Evolutionary conservation across 495 filamentous ascomycete genomes (phyloP).

Genomic region (Trichoderma orchidacearum): DNA sequence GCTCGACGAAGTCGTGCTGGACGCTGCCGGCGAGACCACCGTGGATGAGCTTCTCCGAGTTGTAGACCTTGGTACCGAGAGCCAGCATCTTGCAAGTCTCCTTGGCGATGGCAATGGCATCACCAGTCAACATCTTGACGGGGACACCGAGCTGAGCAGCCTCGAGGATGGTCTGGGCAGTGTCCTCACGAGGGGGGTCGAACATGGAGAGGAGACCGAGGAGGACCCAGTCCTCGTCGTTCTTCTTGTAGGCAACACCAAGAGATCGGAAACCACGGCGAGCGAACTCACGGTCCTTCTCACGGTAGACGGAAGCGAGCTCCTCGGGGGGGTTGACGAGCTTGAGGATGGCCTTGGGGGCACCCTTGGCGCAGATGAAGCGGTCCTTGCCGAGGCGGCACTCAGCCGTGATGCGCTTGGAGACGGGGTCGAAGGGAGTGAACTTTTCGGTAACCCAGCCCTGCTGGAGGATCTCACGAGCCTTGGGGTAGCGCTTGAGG

Average conservation of each 20-base stretch:
- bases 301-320: conserved; percentile 66
- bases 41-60: conserved; percentile 70
- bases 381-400: conserved; percentile 65
- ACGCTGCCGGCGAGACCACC: conserved; percentile 84
- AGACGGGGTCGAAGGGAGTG: conserved; percentile 83
- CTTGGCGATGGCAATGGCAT: conserved; percentile 82
- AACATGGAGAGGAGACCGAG: conserved; percentile 88
- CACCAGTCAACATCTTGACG: conserved; percentile 96
- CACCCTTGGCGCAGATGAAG: conserved; percentile 82
- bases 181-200: conserved; percentile 84
- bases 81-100: conserved; percentile 82
- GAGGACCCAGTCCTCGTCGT: conserved; percentile 66
- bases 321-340: conserved; percentile 64
- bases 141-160: conserved; percentile 74
- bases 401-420: conserved; percentile 78
- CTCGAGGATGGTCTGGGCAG: conserved; percentile 78
- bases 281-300: conserved; percentile 81
- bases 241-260: conserved; percentile 77
- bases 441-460: conserved; percentile 64
- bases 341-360: conserved; percentile 68
- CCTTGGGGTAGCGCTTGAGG: conserved; percentile 62
- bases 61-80: conserved; percentile 88
- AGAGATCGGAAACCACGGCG: conserved; percentile 84
- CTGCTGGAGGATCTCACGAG: conserved; percentile 57
- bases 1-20: conserved; percentile 87